phyloP scores from a whole-genome alignment of 1,139 yeast genomes.

The Ogataea hybrid region DNA sequence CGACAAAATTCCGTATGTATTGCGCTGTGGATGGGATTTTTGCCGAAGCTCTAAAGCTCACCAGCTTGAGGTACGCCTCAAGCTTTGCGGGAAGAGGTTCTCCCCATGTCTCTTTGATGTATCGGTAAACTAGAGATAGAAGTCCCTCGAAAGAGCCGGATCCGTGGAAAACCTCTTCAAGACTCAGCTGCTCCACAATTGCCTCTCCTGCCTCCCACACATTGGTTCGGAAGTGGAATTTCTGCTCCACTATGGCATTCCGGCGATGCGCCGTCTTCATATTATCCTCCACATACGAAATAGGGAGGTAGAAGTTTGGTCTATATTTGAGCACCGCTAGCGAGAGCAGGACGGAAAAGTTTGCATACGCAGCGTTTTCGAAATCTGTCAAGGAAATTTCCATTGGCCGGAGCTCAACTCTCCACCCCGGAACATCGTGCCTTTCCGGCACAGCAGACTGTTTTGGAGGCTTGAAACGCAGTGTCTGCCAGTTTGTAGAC shows the following conservation, averaged over 20 bases:
- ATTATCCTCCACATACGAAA: constrained; percentile 79
- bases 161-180: constrained; percentile 81
- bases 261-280: constrained; percentile 83
- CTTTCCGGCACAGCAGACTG: constrained; percentile 42
- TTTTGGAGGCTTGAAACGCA: constrained; percentile 86
- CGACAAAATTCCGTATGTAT: constrained; percentile 66
- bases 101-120: constrained; percentile 33
- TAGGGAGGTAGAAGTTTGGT: constrained; percentile 79
- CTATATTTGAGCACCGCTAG: constrained; percentile 65
- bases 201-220: constrained; percentile 25
- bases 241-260: constrained; percentile 45
- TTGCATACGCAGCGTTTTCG: constrained; percentile 91
- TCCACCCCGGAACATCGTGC: constrained; percentile 77
- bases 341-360: constrained; percentile 69
- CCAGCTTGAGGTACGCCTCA: constrained; percentile 58
- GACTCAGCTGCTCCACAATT: constrained; percentile 40
- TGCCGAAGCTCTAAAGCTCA: constrained; percentile 82
- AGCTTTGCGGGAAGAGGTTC: constrained; percentile 30
- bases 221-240: constrained; percentile 29
- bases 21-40: constrained; percentile 74
- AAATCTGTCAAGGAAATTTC: constrained; percentile 94
- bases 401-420: constrained; percentile 96
- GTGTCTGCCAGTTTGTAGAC: constrained; percentile 97
- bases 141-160: constrained; percentile 46
- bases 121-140: constrained; percentile 45